Percentiles rank a stretch among this genome's conserved stretches.
These are phyloP conservation scores for Kwoniella botswanensis DNA, from an alignment of 768 basidiomycete genomes.

Conservation along the genomic window DNA sequence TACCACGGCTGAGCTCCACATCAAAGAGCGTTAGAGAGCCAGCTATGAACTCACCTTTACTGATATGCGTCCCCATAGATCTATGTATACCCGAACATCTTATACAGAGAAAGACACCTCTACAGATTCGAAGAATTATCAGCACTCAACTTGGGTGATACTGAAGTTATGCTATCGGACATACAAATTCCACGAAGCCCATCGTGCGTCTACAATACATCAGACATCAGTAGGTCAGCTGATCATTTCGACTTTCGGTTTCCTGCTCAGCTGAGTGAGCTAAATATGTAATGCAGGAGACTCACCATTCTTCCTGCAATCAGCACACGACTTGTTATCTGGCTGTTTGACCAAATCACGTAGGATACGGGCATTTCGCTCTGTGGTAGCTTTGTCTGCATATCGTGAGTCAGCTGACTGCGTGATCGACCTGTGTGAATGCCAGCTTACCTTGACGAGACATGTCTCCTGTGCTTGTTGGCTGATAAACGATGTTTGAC, in stretches of 20 bases:
- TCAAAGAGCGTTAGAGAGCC: neutral
- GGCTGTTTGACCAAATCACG: conserved; percentile 84
- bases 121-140: conserved; percentile 46
- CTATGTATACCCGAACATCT: conserved; percentile 97
- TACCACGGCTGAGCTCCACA: neutral
- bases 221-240: neutral
- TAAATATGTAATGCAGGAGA: no score
- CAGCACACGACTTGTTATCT: conserved; percentile 93
- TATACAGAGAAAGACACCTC: conserved; percentile 93
- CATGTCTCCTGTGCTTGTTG: conserved; percentile 17
- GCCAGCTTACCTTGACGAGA: conserved; percentile 46
- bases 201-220: conserved; percentile 81
- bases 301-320: conserved; percentile 94
- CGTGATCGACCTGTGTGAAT: neutral
- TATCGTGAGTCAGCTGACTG: conserved; percentile 9
- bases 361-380: conserved; percentile 75
- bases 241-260: no score
- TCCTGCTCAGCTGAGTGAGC: no score
- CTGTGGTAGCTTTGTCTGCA: conserved; percentile 80
- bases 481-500: no score
- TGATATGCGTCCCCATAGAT: conserved; percentile 97
- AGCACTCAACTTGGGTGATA: neutral
- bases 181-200: conserved; percentile 97
- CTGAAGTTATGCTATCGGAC: conserved; percentile 40
- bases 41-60: conserved; percentile 62